Conservation (phyloP, 1,139 yeast species). For the Scheffersomyces titani region DNA sequence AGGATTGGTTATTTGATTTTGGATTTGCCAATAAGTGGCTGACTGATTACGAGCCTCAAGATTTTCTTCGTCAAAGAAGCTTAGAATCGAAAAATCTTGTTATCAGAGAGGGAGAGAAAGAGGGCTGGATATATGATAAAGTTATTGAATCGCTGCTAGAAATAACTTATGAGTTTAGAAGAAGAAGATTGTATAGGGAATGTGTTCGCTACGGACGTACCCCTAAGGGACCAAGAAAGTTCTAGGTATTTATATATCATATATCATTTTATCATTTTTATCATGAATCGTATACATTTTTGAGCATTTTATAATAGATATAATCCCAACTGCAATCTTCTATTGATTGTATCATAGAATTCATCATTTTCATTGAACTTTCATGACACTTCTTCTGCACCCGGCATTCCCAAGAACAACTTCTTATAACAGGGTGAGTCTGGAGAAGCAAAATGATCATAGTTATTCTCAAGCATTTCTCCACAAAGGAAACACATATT, state of each 20-base stretch:
- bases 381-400: conserved; percentile 18
- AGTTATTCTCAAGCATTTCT: conserved; percentile 33
- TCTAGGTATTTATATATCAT: conserved; percentile 2
- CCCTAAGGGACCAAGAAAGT: conserved; percentile 7
- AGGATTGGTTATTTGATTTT: conserved; percentile 70
- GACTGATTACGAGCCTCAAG: conserved; percentile 53
- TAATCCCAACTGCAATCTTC: no score
- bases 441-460: conserved; percentile 52
- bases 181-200: conserved; percentile 55
- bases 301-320: neutral
- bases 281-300: neutral
- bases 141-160: conserved; percentile 22
- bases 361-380: no score
- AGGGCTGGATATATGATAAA: conserved; percentile 47
- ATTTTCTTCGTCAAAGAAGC: conserved; percentile 56
- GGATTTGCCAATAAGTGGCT: conserved; percentile 64
- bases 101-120: conserved; percentile 39
- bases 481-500: conserved; percentile 64
- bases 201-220: conserved; percentile 43
- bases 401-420: conserved; percentile 59
- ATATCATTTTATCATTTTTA: neutral
- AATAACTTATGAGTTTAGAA: conserved; percentile 42
- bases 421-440: conserved; percentile 49
- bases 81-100: conserved; percentile 19
- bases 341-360: neutral